Base-by-base conservation (phyloP, 306 rosid species). In the Purshia tridentata region DNA sequence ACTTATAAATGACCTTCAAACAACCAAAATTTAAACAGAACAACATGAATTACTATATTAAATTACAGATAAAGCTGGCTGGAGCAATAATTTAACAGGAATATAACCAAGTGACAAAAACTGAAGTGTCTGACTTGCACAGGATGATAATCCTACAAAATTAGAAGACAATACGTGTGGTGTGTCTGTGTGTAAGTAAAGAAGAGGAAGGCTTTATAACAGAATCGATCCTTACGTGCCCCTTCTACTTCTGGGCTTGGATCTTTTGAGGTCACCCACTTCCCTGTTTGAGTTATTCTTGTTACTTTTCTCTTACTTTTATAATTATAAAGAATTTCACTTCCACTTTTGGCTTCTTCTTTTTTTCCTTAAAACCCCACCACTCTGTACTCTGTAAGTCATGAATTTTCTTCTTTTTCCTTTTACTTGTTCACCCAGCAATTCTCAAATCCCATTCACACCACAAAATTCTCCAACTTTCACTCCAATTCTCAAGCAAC, bases 211-310 rank as follows among this genome's bases (percentile, higher is more conserved):
- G 74, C 62, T 82, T 79, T n/a, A 42, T 83, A 88, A 85, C 76
- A 50, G 88, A 88, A 86, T 85, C 80, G 35, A 86, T 88, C 81
- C 89, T 86, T 87, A 81, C 93, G 84, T 82, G 92, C 54, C 56
- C 73, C 58, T 78, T 79, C 80, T 58, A 80, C 80, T 83, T 84
- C 75, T 56, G 86, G 74, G 79, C 50, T 81, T 80, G 44, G 78
- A 80, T 83, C 83, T 81, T 86, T 80, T 72, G 62, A 57, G 49
- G 72, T 63, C 37, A 40, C 46, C 67, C 50, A 70, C 76, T 65
- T 76, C 74, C 70, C 65, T 49, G 72, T 74, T 70, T 46, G 29
- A 50, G 75, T 45, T 59, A 65, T 51, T 65, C 78, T 73, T 51
- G 29, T 18, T 6, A 51, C 71, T 29, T 73, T 72, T 45, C 15